Base-by-base conservation (phyloP, 805 yeast genomes). In the Nakazawaea anatomiae region DNA sequence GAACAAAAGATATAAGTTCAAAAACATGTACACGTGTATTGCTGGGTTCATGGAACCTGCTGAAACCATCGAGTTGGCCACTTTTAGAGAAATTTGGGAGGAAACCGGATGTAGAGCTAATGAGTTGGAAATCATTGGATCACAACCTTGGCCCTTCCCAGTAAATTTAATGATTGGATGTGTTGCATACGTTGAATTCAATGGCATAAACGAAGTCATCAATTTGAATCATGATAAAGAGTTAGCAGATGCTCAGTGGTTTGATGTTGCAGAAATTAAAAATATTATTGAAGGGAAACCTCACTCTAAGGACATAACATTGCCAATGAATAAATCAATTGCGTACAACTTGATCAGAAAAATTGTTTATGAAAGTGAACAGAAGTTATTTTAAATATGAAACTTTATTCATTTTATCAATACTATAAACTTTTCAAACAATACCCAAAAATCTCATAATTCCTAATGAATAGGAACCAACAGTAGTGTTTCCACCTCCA, bases 101-200 rank as follows among this genome's bases (percentile, higher is more conserved):
- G 99, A 92, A 66, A 85, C 97, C 5, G 99, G 99, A 6, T 86
- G 89, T 36, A 74, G 68, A 48, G 82, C 82, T 48, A 57, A 67
- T 4, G 65, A 75, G 31, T 85, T 92, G 31, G 67, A 74, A 47
- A 75, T 92, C 48, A 68, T 85, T 27, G 73, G 82, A 58, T 79
- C 94, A 10, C 98, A 92, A 68, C 98, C 99, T 4, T 92, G 99
- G 99, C 99, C 99, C 14, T 92, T 83, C 66, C 98, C 98, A 1
- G 90, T 89, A 0, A 89, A 85, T 63, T 68, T 92, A 59, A 92
- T 92, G 98, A 77, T 92, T 57, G 98, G 98, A 8, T 91, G 97
- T 65, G 65, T 90, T 50, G 97, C 82, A 2, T 67, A 77, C 35
- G 94, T 89, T n/a, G 85, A 85, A 1, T 78, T 82, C 60, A 79